Percentiles rank a stretch among this genome's conserved stretches.
Conservation (phyloP, 179 eudicot species). For the Vitellaria paradoxa region DNA sequence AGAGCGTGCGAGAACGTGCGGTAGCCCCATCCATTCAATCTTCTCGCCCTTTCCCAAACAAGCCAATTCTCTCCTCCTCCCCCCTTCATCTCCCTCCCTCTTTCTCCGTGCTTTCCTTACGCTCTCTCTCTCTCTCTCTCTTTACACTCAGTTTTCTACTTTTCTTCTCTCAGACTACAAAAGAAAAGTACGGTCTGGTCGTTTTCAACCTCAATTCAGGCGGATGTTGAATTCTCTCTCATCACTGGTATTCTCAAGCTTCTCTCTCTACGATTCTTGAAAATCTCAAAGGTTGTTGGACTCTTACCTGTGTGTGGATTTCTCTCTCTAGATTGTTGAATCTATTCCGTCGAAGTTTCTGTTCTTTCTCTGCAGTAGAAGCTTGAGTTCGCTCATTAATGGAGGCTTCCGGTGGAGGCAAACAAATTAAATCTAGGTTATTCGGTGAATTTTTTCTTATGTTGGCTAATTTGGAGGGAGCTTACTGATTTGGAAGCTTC, state of each 20-base stretch:
- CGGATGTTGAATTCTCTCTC: neutral
- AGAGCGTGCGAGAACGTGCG: conserved; percentile 19
- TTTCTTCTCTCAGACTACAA: neutral
- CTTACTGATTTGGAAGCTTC: neutral
- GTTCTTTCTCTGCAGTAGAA: too few relatives aligned
- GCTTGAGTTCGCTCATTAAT: neutral
- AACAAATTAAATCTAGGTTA: too few relatives aligned
- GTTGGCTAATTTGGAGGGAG: neutral
- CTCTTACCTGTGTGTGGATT: too few relatives aligned
- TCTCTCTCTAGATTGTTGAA: too few relatives aligned
- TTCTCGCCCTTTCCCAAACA: neutral
- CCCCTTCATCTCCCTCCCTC: neutral
- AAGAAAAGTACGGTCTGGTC: neutral
- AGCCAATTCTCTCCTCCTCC: neutral
- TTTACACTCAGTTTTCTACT: neutral
- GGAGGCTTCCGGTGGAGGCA: neutral
- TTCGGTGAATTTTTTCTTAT: too few relatives aligned
- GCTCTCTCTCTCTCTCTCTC: neutral
- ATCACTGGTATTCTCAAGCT: neutral
- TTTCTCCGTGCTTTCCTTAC: neutral
- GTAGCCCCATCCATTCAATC: neutral
- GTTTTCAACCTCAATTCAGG: neutral
- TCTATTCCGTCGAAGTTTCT: neutral
- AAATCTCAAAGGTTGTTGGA: neutral
- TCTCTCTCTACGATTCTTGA: neutral